phyloP scores from a whole-genome alignment of 495 filamentous ascomycete species.

The Penicillium atrosanguineum region DNA sequence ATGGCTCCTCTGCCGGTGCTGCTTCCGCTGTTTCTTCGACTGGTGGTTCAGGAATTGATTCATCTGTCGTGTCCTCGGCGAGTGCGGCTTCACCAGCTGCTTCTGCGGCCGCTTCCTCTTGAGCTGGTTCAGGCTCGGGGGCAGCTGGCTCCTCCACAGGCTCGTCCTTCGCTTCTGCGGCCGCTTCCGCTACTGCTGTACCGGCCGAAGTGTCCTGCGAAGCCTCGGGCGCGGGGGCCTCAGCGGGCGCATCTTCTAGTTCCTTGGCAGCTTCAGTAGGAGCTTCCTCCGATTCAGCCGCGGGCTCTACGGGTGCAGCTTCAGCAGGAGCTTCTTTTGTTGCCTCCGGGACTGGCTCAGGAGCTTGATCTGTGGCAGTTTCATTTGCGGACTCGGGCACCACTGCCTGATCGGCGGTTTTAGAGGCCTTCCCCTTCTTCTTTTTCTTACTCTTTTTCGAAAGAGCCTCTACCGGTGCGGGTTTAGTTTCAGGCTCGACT shows the following conservation, averaged over 20 bases:
- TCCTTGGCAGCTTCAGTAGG: neutral
- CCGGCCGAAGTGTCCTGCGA: neutral
- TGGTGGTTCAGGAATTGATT: slow-evolving; percentile 1
- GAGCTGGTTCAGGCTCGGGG: neutral
- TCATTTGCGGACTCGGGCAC: slow-evolving; percentile 1
- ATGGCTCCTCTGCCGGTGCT: slow-evolving; percentile 2
- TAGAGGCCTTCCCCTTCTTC: slow-evolving; percentile 2
- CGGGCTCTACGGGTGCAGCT: neutral
- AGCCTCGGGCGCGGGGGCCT: neutral
- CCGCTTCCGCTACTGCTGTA: neutral
- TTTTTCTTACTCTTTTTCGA: slow-evolving; percentile 3
- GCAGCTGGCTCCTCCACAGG: neutral
- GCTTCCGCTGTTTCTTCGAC: slow-evolving; percentile 2
- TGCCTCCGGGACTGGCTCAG: slow-evolving; percentile 3
- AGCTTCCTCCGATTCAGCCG: slow-evolving; percentile 4
- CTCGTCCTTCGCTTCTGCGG: neutral
- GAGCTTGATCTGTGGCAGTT: neutral
- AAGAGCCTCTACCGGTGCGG: neutral
- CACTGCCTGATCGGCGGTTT: neutral
- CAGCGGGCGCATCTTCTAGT: neutral
- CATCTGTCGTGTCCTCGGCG: slow-evolving; percentile 8
- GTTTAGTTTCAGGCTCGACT: neutral
- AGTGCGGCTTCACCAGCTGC: slow-evolving; percentile 2
- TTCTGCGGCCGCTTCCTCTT: slow-evolving; percentile 6
- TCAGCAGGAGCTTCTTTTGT: neutral